Percentiles rank a stretch among this genome's conserved stretches.
Evolutionary conservation across 495 filamentous ascomycete species (phyloP).

Genomic region (Entonaema liquescens): DNA sequence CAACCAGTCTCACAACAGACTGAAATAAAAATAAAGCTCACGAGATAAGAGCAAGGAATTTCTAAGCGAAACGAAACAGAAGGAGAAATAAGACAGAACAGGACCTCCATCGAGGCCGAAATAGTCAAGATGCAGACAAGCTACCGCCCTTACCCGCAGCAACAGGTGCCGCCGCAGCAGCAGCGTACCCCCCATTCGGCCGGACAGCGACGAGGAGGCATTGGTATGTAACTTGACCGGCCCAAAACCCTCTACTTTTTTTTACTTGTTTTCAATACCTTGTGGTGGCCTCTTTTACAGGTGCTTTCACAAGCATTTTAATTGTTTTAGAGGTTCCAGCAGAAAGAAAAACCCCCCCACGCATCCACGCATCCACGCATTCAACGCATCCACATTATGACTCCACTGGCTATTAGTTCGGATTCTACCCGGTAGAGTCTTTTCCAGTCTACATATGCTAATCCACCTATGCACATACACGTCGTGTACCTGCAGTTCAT

Average conservation of each 20-base stretch:
- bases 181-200: constrained; percentile 51
- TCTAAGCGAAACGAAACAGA: not conserved
- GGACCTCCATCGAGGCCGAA: constrained; percentile 4
- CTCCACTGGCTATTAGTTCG: constrained; percentile 36
- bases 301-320: no score
- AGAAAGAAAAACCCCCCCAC: not conserved
- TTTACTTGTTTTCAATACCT: not conserved
- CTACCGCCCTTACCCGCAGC: constrained; percentile 57
- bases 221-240: constrained; percentile 53
- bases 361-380: constrained; percentile 23
- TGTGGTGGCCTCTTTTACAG: no score
- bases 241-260: constrained; percentile 21
- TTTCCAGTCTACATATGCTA: constrained; percentile 1
- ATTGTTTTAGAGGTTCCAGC: not conserved
- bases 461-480: constrained; percentile 25
- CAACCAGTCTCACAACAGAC: constrained; percentile 35
- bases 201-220: constrained; percentile 55
- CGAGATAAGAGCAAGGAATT: not conserved
- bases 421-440: not conserved
- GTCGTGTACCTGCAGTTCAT: constrained; percentile 21
- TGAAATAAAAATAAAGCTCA: constrained; percentile 8
- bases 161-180: constrained; percentile 46
- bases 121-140: constrained; percentile 56
- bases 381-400: constrained; percentile 27
- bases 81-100: not conserved